Conservation (phyloP, 768 basidiomycete species). For the Lactifluus echinatus region DNA sequence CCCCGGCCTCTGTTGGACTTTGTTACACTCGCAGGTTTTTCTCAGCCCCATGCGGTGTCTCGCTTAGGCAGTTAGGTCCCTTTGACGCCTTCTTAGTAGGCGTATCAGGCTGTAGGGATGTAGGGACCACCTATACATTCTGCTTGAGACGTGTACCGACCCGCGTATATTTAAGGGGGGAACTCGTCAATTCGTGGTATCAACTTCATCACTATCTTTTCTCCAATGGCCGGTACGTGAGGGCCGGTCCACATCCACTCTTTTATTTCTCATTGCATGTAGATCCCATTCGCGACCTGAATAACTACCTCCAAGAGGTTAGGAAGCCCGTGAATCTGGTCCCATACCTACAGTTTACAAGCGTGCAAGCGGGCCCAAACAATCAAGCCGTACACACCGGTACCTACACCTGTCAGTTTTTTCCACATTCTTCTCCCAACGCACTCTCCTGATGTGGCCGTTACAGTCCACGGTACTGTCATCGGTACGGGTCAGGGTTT, state of each 20-base stretch:
- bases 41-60: neutral
- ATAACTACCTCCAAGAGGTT: conserved; percentile 2
- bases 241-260: neutral
- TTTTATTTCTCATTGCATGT: neutral
- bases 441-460: neutral
- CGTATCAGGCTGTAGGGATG: conserved; percentile 4
- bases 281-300: conserved; percentile 6
- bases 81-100: conserved; percentile 1
- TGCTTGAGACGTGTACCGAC: neutral
- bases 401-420: neutral
- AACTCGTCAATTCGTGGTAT: neutral
- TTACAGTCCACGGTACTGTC: neutral
- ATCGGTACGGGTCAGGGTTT: neutral
- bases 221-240: neutral
- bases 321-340: neutral
- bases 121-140: neutral
- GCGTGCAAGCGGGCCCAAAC: neutral
- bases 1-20: neutral
- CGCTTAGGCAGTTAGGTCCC: neutral
- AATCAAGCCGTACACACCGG: neutral
- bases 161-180: neutral
- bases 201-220: neutral
- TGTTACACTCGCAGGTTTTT: neutral
- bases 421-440: neutral
- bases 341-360: neutral